Percentiles rank a stretch among this genome's conserved stretches.
Evolutionary conservation across 495 filamentous ascomycete species (phyloP).

Genomic region (Podospora appendiculata): DNA sequence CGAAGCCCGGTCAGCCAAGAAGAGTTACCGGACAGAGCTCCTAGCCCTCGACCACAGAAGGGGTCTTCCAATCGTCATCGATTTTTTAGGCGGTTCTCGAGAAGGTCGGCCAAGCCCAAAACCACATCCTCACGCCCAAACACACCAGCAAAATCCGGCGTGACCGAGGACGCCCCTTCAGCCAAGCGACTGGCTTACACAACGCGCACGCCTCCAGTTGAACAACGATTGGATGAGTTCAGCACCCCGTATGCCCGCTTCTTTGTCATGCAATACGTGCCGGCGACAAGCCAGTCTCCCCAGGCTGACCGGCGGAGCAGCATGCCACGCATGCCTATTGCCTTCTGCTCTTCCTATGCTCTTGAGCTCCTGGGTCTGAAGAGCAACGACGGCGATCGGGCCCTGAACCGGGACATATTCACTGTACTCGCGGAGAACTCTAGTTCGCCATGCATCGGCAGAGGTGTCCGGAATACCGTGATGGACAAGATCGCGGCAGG

Average conservation of each 20-base stretch:
- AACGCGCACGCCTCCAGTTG: not conserved
- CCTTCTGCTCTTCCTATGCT: conserved; percentile 21
- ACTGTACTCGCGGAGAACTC: conserved; percentile 34
- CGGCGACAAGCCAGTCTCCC: not conserved
- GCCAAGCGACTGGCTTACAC: not conserved
- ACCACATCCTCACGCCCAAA: not conserved
- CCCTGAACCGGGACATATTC: conserved; percentile 43
- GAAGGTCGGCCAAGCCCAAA: not conserved
- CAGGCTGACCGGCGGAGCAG: not conserved
- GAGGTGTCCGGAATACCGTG: conserved; percentile 30
- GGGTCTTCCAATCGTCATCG: conserved; percentile 9
- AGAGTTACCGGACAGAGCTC: no score
- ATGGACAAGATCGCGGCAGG: conserved; percentile 31
- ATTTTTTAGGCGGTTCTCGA: conserved; percentile 15
- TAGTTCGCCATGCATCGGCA: conserved; percentile 22
- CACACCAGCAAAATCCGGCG: not conserved
- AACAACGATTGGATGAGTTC: not conserved
- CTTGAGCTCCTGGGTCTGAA: conserved; percentile 37
- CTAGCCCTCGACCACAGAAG: no score
- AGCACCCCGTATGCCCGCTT: conserved; percentile 44
- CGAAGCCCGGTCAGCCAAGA: not conserved
- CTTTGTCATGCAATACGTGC: conserved; percentile 17
- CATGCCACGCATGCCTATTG: conserved; percentile 7
- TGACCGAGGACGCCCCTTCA: not conserved
- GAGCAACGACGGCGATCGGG: conserved; percentile 18